Conservation (phyloP, 106 monocot genomes). For the Agapanthus africanus region DNA sequence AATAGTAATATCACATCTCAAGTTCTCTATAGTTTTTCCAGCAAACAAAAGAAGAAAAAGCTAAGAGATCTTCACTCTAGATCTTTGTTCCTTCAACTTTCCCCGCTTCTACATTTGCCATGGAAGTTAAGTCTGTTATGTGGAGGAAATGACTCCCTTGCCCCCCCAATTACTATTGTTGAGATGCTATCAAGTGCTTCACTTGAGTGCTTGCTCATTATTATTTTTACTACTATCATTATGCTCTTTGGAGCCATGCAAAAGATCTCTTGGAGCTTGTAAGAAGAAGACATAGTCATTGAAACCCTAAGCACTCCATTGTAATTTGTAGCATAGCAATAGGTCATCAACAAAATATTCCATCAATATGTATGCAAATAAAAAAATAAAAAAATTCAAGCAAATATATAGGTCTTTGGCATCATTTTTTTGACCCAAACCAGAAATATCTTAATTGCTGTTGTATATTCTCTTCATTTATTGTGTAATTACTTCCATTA, state of each 20-base stretch:
- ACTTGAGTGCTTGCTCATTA: constrained; percentile 11
- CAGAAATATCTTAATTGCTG: not conserved
- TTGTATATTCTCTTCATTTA: not conserved
- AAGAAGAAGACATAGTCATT: not conserved
- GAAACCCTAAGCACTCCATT: not conserved
- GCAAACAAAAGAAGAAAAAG: not conserved
- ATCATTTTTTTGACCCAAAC: constrained; percentile 5
- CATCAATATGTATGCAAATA: not conserved
- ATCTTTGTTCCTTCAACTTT: not conserved
- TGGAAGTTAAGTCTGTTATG: not conserved
- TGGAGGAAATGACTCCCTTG: not conserved
- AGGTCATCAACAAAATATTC: not conserved
- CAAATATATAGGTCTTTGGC: not conserved
- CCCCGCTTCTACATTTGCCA: not conserved
- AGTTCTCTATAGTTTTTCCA: not conserved
- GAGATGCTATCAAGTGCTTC: constrained; percentile 8
- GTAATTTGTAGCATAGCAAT: not conserved
- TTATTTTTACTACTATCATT: constrained; percentile 1
- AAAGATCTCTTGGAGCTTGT: not conserved
- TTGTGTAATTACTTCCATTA: too few relatives aligned
- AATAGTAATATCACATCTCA: constrained; percentile 1
- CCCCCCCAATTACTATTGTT: too few relatives aligned
- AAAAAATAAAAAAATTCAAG: not conserved
- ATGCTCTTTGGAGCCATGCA: constrained; percentile 15
- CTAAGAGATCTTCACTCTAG: not conserved